Evolutionary conservation across 2,329 filamentous ascomycete genomes (phyloP), one percentile per base, ranked within the genome.

Genomic region (Apiospora marii): DNA sequence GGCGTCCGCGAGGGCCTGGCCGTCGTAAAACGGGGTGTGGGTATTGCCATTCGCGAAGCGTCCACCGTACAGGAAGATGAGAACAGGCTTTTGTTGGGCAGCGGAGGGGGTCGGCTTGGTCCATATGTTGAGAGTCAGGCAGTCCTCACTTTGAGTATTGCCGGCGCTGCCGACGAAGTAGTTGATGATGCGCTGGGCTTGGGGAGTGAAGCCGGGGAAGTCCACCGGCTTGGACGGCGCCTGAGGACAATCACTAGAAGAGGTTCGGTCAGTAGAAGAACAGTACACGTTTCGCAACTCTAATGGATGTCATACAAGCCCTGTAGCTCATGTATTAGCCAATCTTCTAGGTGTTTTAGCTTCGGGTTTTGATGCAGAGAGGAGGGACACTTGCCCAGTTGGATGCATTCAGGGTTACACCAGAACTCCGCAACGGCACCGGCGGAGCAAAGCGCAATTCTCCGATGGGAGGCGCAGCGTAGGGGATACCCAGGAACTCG

Each of bases 51-150:
- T 37, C 5, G 70, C 70, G 3, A 68, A 53, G 71, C 77, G 73
- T 13, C 83, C 83, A 5, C 83, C 83, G 72, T 84, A 79, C 6
- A 84, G 78, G 74, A 79, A 85, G 6, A 84, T 74, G 46, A 83
- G 73, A 3, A 85, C 83, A 0, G 83, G 79, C 68, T 82, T 83
- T 49, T 77, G 76, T 13, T 61, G 13, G 53, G 72, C 69, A 3
- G 77, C 75, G 80, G 27, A 34, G 34, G 53, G 77, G 1, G 80
- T 75, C 14, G 48, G 49, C 41, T 78, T 80, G 12, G 82, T 77
- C 82, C 83, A 83, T 67, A 84, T 73, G 75, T 85, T 84, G 12
- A 85, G 74, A 0, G 78, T 80, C 14, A 85, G 73, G 37, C 83
- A 85, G 71, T 84, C 83, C 69, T 84, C 82, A 70, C 77, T 78